Base-by-base conservation (phyloP, 108 stramenopile species). In the Pseudonitzschia multistriata region DNA sequence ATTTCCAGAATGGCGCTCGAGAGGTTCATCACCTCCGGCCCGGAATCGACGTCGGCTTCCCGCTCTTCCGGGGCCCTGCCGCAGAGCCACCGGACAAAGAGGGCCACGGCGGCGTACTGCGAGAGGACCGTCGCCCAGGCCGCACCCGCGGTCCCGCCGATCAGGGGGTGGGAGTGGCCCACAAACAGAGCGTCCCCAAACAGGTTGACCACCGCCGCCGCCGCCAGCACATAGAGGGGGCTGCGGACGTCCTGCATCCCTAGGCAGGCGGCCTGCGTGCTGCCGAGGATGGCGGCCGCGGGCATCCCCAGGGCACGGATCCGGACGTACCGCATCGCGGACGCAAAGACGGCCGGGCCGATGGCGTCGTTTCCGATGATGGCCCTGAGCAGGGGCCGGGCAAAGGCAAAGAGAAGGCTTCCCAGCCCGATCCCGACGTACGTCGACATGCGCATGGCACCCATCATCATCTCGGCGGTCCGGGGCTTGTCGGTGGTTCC, bases 111-210 rank as follows among this genome's bases (percentile, higher is more conserved):
- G 27, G 82, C 85, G 74, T 85, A 95, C 49, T 91, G 94, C 35
- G 84, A 86, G 56, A 92, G 81, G 24, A 88, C 85, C 3, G 94
- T 95, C 2, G 94, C 94, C 94, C 94, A 95, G n/a, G 94, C 90
- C 11, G 94, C 94, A 28, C 94, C 94, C 0, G 89, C 87, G 0
- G 89, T 84, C 13, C 94, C 94, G 24, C 91, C 88, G 55, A 93
- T 76, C 74, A 77, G 79, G 0, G 76, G 67, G 68, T 86, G 70
- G 3, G 61, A 53, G 28, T 67, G 65, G 5, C 87, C 79, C 1
- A 93, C 92, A 63, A 94, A 81, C 3, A 83, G 30, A 33, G 79
- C 67, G 73, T 94, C 93, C 10, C 89, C 88, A 13, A 85, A 72
- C 62, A 88, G 85, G 63, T 94, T 94, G 55, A 91, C 85, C 2